These are phyloP conservation scores for Penicillium corylophilum DNA, from an alignment of 2,329 filamentous ascomycete genomes.

Conservation along the genomic window DNA sequence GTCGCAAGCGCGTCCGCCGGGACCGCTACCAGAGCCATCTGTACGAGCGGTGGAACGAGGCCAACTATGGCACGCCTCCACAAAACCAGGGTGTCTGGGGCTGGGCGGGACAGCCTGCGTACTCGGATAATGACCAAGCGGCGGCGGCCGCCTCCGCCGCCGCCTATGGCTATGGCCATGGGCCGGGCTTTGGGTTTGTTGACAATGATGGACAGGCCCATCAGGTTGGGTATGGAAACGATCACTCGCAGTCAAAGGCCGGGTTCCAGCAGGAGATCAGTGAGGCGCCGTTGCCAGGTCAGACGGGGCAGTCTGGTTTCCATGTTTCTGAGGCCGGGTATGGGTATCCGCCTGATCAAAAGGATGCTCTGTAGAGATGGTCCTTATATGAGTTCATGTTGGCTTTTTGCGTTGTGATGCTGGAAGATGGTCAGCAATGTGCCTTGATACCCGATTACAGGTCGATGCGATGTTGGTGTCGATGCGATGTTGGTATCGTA, in stretches of 20 bases:
- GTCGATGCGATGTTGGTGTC: not conserved
- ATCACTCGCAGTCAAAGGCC: conserved; percentile 11
- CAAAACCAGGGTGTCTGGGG: conserved; percentile 27
- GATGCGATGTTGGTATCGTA: not conserved
- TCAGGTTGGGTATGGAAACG: conserved; percentile 17
- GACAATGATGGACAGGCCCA: conserved; percentile 30
- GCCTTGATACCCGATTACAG: not conserved
- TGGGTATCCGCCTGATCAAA: conserved; percentile 9
- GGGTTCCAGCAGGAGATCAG: conserved; percentile 9
- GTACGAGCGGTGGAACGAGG: conserved; percentile 38
- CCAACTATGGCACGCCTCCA: conserved; percentile 29
- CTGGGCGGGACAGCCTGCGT: conserved; percentile 6
- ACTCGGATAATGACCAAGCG: conserved; percentile 11
- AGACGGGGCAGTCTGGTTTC: not conserved
- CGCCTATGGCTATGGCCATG: conserved; percentile 19
- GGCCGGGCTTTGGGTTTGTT: conserved; percentile 26
- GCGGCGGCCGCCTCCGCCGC: not conserved
- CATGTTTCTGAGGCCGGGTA: not conserved
- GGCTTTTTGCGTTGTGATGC: not conserved
- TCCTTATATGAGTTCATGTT: not conserved
- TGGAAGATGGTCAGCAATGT: not conserved
- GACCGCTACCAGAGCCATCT: conserved; percentile 29
- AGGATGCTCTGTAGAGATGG: conserved; percentile 3
- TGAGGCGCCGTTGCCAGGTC: conserved; percentile 3
- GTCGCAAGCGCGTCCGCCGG: conserved; percentile 37